These are phyloP conservation scores for Rhodotorula paludigena DNA, from an alignment of 768 basidiomycete genomes.

Conservation along the genomic window DNA sequence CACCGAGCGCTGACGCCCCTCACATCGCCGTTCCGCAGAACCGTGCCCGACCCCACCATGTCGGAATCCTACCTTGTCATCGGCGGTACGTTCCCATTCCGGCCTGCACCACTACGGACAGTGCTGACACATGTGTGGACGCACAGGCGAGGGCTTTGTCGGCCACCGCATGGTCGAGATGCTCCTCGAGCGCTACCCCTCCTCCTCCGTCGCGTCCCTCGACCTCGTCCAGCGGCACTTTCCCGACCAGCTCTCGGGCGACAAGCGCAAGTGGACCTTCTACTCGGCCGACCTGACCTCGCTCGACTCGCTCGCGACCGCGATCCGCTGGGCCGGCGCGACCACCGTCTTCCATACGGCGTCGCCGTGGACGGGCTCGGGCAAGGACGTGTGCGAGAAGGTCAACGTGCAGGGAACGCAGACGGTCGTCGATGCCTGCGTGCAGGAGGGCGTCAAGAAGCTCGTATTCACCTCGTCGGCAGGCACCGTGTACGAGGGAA, in stretches of 20 bases:
- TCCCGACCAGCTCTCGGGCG: slow-evolving; percentile 12
- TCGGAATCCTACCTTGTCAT: slow-evolving; percentile 78
- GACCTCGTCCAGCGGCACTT: slow-evolving; percentile 83
- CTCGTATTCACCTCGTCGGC: slow-evolving; percentile 93
- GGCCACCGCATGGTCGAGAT: slow-evolving; percentile 86
- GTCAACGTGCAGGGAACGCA: slow-evolving; percentile 92
- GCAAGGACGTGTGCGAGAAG: slow-evolving; percentile 69
- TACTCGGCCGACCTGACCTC: slow-evolving; percentile 84
- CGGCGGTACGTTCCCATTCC: slow-evolving; percentile 61
- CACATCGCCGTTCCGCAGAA: too few species aligned
- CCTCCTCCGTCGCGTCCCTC: slow-evolving; percentile 73
- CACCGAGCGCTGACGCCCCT: too few species aligned
- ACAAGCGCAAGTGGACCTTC: slow-evolving; percentile 53
- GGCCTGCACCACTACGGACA: too few species aligned
- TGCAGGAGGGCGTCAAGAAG: slow-evolving; percentile 67
- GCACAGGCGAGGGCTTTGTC: slow-evolving; percentile 60
- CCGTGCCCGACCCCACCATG: neutral
- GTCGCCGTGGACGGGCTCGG: slow-evolving; percentile 60
- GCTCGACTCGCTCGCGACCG: slow-evolving; percentile 63
- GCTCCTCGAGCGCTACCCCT: slow-evolving; percentile 62
- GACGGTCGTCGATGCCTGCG: slow-evolving; percentile 74
- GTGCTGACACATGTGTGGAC: neutral
- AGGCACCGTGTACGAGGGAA: slow-evolving; percentile 80
- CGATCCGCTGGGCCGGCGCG: slow-evolving; percentile 66
- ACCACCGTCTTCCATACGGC: slow-evolving; percentile 96